These are phyloP conservation scores for Austroboletus niveus DNA, from an alignment of 1,284 basidiomycete genomes.

Conservation along the genomic window DNA sequence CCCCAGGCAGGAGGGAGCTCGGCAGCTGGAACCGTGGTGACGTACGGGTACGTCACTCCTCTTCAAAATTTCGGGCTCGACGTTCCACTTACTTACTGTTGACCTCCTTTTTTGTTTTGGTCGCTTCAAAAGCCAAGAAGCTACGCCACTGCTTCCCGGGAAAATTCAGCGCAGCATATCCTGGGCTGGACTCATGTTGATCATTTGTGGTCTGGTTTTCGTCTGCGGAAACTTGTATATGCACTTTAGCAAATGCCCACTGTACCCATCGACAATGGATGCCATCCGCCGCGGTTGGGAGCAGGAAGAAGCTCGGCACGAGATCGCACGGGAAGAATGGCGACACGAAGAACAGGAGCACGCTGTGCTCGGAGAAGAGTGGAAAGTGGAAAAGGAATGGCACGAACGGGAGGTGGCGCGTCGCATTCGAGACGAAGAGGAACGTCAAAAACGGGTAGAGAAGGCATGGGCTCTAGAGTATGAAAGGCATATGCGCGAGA, in stretches of 20 bases:
- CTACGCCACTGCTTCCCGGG: constrained; percentile 5
- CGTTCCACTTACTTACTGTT: no score
- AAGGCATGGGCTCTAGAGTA: constrained; percentile 12
- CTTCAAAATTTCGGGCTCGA: no score
- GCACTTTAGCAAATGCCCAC: constrained; percentile 14
- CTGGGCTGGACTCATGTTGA: not conserved
- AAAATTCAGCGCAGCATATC: not conserved
- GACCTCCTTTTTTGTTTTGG: no score
- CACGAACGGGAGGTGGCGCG: constrained; percentile 17
- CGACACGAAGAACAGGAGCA: constrained; percentile 9
- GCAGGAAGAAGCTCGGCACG: constrained; percentile 1
- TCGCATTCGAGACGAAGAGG: constrained; percentile 8
- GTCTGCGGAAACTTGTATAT: not conserved
- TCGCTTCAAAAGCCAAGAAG: not conserved
- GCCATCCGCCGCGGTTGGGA: constrained; percentile 15
- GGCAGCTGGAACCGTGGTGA: no score
- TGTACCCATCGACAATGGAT: constrained; percentile 9
- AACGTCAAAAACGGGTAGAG: constrained; percentile 12
- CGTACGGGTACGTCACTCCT: no score
- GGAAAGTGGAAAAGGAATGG: constrained; percentile 12
- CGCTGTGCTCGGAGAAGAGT: not conserved
- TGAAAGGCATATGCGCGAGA: constrained; percentile 2
- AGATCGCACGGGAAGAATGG: constrained; percentile 4
- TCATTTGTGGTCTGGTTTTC: not conserved
- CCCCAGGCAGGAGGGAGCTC: no score